These are phyloP conservation scores for Corymbia calophylla DNA, from an alignment of 441 rosid species.

Conservation along the genomic window DNA sequence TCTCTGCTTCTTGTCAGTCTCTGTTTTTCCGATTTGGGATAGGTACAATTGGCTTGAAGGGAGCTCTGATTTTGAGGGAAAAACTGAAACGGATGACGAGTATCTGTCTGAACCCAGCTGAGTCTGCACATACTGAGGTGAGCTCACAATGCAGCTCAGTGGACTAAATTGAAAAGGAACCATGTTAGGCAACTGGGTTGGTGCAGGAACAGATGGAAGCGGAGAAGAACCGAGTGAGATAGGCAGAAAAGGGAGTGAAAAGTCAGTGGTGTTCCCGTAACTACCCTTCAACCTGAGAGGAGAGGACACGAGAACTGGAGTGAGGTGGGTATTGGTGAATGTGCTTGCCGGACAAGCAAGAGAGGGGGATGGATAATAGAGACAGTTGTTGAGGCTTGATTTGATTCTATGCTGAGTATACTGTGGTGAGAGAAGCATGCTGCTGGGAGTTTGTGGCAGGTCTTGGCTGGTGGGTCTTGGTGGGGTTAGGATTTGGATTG, in stretches of 20 bases:
- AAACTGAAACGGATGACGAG: not conserved
- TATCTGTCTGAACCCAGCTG: not conserved
- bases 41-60: constrained; percentile 57
- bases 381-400: not conserved
- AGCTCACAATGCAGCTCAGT: not conserved
- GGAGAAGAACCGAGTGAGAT: constrained; percentile 17
- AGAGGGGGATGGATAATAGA: constrained; percentile 19
- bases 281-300: constrained; percentile 36
- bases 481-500: not conserved
- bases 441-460: not conserved
- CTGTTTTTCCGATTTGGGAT: constrained; percentile 18
- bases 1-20: constrained; percentile 8
- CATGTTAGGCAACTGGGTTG: not conserved
- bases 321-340: constrained; percentile 20
- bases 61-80: constrained; percentile 33
- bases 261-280: constrained; percentile 5
- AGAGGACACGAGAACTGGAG: constrained; percentile 41
- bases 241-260: constrained; percentile 32
- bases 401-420: not conserved
- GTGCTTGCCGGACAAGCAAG: constrained; percentile 31
- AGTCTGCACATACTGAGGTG: constrained; percentile 2
- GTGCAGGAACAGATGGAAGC: constrained; percentile 2
- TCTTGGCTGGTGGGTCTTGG: not conserved
- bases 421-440: not conserved
- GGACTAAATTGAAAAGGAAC: constrained; percentile 3